Conservation (phyloP, 768 basidiomycete species). For the Trametes punicea region DNA sequence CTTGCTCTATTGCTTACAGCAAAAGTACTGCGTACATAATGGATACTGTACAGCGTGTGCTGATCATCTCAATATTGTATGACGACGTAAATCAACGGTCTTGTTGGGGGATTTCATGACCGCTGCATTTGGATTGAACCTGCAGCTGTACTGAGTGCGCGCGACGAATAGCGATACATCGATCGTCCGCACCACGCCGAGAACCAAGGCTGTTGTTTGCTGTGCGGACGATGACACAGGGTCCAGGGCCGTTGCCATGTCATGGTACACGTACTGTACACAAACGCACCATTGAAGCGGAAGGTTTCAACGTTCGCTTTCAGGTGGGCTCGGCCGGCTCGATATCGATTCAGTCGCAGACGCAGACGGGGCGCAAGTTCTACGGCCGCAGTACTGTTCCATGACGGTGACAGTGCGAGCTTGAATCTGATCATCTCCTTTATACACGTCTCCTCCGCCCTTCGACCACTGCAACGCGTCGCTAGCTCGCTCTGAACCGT, state of each 20-base stretch:
- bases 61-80: neutral
- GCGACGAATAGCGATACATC: neutral
- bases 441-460: neutral
- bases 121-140: no score
- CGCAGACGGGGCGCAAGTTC: no score
- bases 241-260: neutral
- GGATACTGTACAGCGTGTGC: slow-evolving; percentile 4
- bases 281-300: no score
- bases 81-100: neutral
- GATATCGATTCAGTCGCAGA: no score
- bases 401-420: neutral
- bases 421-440: neutral
- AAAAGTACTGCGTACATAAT: slow-evolving; percentile 19
- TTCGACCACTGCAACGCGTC: neutral
- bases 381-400: neutral
- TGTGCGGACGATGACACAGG: no score
- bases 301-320: neutral
- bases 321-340: slow-evolving; percentile 6
- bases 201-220: no score
- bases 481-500: no score
- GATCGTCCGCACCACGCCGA: no score
- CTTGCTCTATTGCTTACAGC: neutral
- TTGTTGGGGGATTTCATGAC: neutral
- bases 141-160: no score
- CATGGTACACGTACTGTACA: no score